Conservation (phyloP, 225 moss, liverwort and hornwort genomes). For the Takakia lepidozioides region DNA sequence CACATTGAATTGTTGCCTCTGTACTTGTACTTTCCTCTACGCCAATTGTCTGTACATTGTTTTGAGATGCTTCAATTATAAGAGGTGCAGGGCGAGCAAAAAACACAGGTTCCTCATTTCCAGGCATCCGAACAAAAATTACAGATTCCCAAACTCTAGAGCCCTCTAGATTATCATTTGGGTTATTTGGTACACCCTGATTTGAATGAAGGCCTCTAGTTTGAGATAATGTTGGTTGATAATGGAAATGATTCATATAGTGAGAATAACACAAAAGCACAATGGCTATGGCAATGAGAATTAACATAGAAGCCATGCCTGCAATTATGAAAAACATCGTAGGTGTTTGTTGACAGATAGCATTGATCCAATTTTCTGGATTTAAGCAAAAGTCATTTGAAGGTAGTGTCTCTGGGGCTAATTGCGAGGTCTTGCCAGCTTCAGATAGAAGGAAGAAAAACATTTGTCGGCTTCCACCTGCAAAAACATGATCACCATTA, state of each 20-base stretch:
- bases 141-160: conserved; percentile 1
- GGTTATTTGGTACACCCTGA: conserved; percentile 18
- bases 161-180: neutral
- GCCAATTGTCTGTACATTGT: no score
- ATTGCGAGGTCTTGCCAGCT: no score
- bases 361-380: no score
- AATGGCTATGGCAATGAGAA: conserved; percentile 23
- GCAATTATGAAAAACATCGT: conserved; percentile 35
- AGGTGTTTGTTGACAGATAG: conserved; percentile 21
- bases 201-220: neutral
- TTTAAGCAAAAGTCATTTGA: no score
- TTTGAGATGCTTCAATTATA: no score
- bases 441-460: no score
- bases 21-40: no score
- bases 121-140: conserved; percentile 26
- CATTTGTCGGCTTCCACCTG: no score
- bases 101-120: conserved; percentile 20
- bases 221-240: conserved; percentile 5
- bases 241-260: conserved; percentile 13
- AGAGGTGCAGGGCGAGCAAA: conserved; percentile 31
- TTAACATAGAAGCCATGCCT: conserved; percentile 36
- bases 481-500: no score
- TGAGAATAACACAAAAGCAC: conserved; percentile 31
- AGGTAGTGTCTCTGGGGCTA: no score
- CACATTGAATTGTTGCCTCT: no score